A percentile compares a stretch with the other conserved stretches of the same genome.
Conservation (phyloP, 192 early-diverging fungal genomes). For the Dimargaris xerosporica region DNA sequence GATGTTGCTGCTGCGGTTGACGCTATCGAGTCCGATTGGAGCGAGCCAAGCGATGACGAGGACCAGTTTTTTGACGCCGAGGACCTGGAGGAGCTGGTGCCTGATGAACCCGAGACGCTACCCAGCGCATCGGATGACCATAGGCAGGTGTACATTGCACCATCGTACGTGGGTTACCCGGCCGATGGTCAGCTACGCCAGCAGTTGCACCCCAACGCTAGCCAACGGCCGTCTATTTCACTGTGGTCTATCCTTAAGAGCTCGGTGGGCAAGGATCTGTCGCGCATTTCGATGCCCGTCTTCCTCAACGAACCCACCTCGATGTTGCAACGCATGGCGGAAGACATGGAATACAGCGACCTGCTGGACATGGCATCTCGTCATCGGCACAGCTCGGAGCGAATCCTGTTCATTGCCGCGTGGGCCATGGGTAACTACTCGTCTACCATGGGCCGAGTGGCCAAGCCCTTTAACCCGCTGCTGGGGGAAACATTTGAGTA, state of each 20-base stretch:
- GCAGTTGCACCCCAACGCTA: slow-evolving; percentile 28
- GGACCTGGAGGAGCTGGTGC: slow-evolving; percentile 22
- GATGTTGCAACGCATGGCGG: slow-evolving; percentile 74
- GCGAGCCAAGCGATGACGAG: slow-evolving; percentile 24
- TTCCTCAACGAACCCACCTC: slow-evolving; percentile 81
- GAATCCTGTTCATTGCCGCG: slow-evolving; percentile 66
- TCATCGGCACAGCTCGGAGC: slow-evolving; percentile 34
- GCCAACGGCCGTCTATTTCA: slow-evolving; percentile 45
- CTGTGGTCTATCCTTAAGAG: slow-evolving; percentile 80
- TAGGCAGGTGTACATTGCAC: background rate
- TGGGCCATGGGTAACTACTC: slow-evolving; percentile 83
- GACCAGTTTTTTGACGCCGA: slow-evolving; percentile 61
- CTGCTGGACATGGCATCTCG: slow-evolving; percentile 59
- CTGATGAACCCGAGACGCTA: background rate
- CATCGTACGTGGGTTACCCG: slow-evolving; percentile 8
- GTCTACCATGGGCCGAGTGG: slow-evolving; percentile 60
- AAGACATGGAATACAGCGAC: slow-evolving; percentile 75
- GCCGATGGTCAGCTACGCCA: slow-evolving; percentile 20
- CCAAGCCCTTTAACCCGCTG: slow-evolving; percentile 83
- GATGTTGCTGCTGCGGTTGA: background rate
- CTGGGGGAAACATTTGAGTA: slow-evolving; percentile 85
- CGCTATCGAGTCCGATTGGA: background rate
- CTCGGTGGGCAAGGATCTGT: slow-evolving; percentile 75
- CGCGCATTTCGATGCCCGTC: slow-evolving; percentile 71
- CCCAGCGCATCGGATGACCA: background rate